phyloP scores from a whole-genome alignment of 1,284 basidiomycete genomes.

The Cryptococcus amylolentus region DNA sequence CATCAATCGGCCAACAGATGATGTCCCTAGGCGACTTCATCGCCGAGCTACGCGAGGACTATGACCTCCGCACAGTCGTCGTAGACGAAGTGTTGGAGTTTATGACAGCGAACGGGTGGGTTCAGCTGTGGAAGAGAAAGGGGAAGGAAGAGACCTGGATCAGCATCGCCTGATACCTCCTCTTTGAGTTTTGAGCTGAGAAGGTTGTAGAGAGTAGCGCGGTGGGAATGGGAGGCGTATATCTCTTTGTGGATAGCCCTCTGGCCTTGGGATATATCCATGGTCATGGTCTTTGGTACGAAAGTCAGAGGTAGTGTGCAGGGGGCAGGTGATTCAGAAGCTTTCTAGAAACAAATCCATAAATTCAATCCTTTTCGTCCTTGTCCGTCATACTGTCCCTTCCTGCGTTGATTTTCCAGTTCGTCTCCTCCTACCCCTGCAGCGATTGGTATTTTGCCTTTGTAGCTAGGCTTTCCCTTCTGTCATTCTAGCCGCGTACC shows the following conservation, averaged over 20 bases:
- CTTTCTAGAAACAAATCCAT: neutral
- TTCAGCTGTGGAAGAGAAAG: slow-evolving; percentile 13
- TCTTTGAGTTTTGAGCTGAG: too few relatives aligned
- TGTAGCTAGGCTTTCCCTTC: too few relatives aligned
- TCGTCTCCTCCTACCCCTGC: neutral
- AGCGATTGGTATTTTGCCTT: too few relatives aligned
- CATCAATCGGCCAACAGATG: slow-evolving; percentile 9
- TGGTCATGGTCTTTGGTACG: neutral
- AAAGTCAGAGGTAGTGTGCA: neutral
- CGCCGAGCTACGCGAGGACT: slow-evolving; percentile 20
- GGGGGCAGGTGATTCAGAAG: neutral
- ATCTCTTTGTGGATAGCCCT: neutral
- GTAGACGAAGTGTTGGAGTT: slow-evolving; percentile 23
- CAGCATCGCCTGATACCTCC: slow-evolving; percentile 1
- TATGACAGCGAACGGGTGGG: slow-evolving; percentile 15
- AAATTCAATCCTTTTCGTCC: neutral
- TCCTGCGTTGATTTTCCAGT: neutral
- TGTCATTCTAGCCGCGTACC: too few relatives aligned
- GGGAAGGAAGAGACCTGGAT: slow-evolving; percentile 23
- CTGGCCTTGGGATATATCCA: neutral
- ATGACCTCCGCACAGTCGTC: slow-evolving; percentile 14
- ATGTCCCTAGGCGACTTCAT: slow-evolving; percentile 28
- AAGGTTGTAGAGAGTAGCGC: too few relatives aligned
- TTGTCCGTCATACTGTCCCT: neutral
- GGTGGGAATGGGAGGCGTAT: neutral